Conservation (phyloP, 2,329 filamentous ascomycete genomes). For the Erysiphe pulchra region DNA sequence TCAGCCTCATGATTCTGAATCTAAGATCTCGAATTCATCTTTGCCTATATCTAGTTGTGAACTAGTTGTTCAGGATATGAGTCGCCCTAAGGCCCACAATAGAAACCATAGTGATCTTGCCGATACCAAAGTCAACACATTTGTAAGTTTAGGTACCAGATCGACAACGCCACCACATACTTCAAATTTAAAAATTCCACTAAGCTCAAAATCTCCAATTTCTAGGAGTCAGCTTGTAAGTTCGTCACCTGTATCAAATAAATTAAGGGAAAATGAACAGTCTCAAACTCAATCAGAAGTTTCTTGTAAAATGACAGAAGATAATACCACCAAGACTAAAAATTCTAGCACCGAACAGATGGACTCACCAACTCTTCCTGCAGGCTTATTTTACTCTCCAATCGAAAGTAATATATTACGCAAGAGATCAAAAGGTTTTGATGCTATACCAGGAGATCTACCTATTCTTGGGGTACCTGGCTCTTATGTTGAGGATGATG, state of each 20-base stretch:
- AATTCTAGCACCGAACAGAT: too few relatives aligned
- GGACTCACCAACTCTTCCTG: too few relatives aligned
- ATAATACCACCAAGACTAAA: too few relatives aligned
- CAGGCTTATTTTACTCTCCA: too few relatives aligned
- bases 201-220: conserved; percentile 9
- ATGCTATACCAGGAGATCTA: neutral
- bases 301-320: conserved; percentile 3
- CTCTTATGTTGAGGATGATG: conserved; percentile 24
- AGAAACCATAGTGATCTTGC: conserved; percentile 36
- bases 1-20: too few relatives aligned
- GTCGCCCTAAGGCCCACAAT: conserved; percentile 16
- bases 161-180: conserved; percentile 8
- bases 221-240: conserved; percentile 12
- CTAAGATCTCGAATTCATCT: conserved; percentile 15
- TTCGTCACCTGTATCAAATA: conserved; percentile 35
- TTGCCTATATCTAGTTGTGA: conserved; percentile 39
- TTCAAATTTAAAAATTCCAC: conserved; percentile 2
- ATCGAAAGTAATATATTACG: neutral
- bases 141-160: conserved; percentile 1
- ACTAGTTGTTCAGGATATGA: conserved; percentile 9
- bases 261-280: conserved; percentile 39
- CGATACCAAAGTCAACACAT: conserved; percentile 10
- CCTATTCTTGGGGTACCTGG: conserved; percentile 32
- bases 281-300: conserved; percentile 20
- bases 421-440: conserved; percentile 7